Evolutionary conservation across 345 rosid genomes (phyloP).

Genomic region (Barbarea vulgaris): DNA sequence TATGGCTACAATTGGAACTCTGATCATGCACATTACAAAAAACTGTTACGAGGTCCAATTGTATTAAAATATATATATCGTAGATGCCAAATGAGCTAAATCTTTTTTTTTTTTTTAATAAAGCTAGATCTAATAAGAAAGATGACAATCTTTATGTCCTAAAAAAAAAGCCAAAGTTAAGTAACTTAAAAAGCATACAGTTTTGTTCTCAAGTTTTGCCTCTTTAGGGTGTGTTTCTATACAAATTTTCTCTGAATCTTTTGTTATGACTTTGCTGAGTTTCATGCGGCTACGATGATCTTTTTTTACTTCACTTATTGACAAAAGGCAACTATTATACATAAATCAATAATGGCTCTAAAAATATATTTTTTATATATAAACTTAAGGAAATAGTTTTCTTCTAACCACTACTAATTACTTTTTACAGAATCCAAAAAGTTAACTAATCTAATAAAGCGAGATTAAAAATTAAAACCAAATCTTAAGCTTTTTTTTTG

Average conservation of each 20-base stretch:
- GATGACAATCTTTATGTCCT: background rate
- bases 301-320: background rate
- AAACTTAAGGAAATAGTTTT: background rate
- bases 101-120: no score
- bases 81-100: background rate
- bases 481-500: background rate
- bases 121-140: background rate
- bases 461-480: slow-evolving; percentile 14
- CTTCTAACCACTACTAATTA: slow-evolving; percentile 35
- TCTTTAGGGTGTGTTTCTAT: background rate
- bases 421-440: slow-evolving; percentile 34
- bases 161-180: background rate
- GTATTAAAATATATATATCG: background rate
- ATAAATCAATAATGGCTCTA: slow-evolving; percentile 16
- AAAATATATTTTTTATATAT: background rate
- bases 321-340: background rate
- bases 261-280: background rate
- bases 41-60: background rate
- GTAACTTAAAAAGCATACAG: background rate
- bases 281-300: background rate
- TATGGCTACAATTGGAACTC: background rate
- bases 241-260: background rate
- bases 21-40: background rate
- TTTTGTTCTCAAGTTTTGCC: background rate
- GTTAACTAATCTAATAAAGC: slow-evolving; percentile 19